Conservation (phyloP, 139 green algal species). For the Asterochloris erici region DNA sequence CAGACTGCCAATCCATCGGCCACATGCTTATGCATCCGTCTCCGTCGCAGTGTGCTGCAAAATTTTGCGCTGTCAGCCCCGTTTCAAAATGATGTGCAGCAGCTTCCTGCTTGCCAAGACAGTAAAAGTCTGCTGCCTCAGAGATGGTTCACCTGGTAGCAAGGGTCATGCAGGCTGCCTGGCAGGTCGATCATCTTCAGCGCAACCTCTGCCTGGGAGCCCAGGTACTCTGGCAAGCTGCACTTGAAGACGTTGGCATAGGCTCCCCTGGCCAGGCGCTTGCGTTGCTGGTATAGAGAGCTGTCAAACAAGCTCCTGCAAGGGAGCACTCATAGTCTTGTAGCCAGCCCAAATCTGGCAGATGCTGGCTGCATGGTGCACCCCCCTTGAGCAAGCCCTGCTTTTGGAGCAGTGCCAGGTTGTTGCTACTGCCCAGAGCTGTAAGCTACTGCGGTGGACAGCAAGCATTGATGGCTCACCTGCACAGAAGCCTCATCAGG, state of each 20-base stretch:
- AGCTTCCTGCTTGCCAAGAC: too few species aligned
- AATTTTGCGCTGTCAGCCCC: too few species aligned
- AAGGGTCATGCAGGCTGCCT: neutral
- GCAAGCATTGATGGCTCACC: neutral
- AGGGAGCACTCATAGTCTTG: too few species aligned
- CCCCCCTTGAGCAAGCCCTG: neutral
- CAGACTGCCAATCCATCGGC: too few species aligned
- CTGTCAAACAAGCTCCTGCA: conserved; percentile 18
- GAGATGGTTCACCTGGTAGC: neutral
- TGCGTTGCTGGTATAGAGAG: conserved; percentile 1
- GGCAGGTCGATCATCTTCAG: conserved; percentile 15
- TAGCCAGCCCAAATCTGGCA: too few species aligned
- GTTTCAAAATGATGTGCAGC: too few species aligned
- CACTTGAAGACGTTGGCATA: conserved; percentile 15
- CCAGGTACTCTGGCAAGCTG: neutral
- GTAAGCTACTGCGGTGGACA: neutral
- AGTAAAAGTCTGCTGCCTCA: too few species aligned
- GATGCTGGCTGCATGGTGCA: neutral
- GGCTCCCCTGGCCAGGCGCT: conserved; percentile 3
- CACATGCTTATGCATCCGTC: too few species aligned
- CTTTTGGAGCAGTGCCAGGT: neutral
- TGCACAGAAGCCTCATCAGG: conserved; percentile 3
- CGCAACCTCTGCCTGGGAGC: neutral
- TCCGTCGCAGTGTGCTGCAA: too few species aligned
- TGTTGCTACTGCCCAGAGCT: neutral